Evolutionary conservation across 371 early-diverging fungal genomes (phyloP).

Genomic region (Synchytrium microbalum): DNA sequence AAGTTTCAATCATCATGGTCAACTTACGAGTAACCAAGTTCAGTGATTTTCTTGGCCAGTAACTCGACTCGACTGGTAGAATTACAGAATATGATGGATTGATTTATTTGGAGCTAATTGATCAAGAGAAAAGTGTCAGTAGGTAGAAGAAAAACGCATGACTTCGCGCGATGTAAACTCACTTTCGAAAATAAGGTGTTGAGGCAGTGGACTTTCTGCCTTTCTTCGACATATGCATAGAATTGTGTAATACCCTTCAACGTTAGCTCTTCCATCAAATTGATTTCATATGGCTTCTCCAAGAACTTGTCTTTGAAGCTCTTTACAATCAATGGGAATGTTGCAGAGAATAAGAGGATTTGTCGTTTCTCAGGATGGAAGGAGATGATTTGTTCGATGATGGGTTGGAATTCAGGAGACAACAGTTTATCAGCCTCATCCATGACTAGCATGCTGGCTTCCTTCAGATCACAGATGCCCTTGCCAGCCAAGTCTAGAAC

Average conservation of each 20-base stretch:
- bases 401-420: conserved; percentile 92
- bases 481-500: conserved; percentile 91
- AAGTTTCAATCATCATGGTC: too few species aligned
- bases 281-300: conserved; percentile 93
- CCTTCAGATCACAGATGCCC: conserved; percentile 77
- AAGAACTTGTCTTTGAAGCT: conserved; percentile 91
- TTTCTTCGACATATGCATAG: conserved; percentile 97
- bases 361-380: conserved; percentile 81
- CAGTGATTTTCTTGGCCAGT: conserved; percentile 96
- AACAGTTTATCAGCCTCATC: conserved; percentile 99
- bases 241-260: conserved; percentile 96
- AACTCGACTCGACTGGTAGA: conserved; percentile 95
- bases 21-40: conserved; percentile 81
- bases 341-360: conserved; percentile 96
- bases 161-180: too few species aligned
- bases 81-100: conserved; percentile 99
- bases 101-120: conserved; percentile 88
- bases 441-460: conserved; percentile 87
- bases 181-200: conserved; percentile 96
- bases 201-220: conserved; percentile 92
- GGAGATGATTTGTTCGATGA: conserved; percentile 84
- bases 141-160: not conserved
- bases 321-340: conserved; percentile 96
- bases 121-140: conserved; percentile 1
- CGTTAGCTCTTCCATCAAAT: conserved; percentile 97